A percentile compares a stretch with the other conserved stretches of the same genome.
Conservation (phyloP, 2,329 filamentous ascomycete species). For the Penicillium italicum region DNA sequence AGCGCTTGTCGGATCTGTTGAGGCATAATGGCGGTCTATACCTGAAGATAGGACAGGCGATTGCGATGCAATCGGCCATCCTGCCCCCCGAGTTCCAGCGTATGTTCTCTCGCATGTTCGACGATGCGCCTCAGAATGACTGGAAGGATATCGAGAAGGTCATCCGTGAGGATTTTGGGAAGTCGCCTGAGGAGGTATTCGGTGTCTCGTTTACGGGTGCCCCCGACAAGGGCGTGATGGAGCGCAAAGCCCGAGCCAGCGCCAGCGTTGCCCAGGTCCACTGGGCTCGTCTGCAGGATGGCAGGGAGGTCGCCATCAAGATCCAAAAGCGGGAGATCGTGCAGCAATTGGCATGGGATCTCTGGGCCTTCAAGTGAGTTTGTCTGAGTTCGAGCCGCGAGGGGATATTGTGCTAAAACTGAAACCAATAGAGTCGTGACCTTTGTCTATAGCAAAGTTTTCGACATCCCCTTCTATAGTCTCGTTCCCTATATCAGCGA, state of each 20-base stretch:
- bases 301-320: constrained; percentile 89
- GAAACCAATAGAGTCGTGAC: constrained; percentile 63
- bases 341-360: constrained; percentile 86
- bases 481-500: constrained; percentile 91
- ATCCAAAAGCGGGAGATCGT: constrained; percentile 94
- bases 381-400: neutral
- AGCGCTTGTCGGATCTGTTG: constrained; percentile 76
- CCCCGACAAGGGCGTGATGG: constrained; percentile 62
- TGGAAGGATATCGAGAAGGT: constrained; percentile 85
- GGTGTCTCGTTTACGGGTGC: constrained; percentile 75
- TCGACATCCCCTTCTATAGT: constrained; percentile 88
- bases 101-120: constrained; percentile 97
- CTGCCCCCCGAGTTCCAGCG: constrained; percentile 90
- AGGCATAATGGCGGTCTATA: constrained; percentile 88
- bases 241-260: constrained; percentile 66
- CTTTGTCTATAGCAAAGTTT: constrained; percentile 77
- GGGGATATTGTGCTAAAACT: constrained; percentile 13
- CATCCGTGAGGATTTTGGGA: constrained; percentile 82
- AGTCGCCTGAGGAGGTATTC: constrained; percentile 83
- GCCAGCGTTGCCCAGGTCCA: constrained; percentile 97
- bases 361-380: constrained; percentile 85
- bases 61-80: constrained; percentile 96
- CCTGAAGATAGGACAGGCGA: constrained; percentile 95
- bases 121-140: constrained; percentile 89
- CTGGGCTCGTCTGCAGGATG: constrained; percentile 82